Base-by-base conservation (phyloP, 192 early-diverging fungal species). In the Paraglomus brasilianum region DNA sequence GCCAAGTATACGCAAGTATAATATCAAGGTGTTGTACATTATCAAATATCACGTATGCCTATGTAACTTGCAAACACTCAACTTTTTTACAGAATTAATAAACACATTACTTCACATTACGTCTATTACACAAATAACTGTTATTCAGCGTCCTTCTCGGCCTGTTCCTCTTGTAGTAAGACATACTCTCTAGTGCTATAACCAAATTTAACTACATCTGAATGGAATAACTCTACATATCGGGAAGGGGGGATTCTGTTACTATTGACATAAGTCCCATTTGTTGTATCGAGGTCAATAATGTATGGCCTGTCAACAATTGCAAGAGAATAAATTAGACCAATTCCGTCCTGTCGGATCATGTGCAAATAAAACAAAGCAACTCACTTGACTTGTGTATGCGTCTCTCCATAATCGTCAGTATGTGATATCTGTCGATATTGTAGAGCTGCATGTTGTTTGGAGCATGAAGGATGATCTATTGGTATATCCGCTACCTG, bases 391-490 rank as follows among this genome's bases (percentile, higher is more conserved):
- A 86, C 81, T 5, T 67, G 67, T 21, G 77, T 72, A 1, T 66
- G 74, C 1, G 74, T 38, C 36, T 86, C 75, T 1, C 85, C 83
- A 39, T 74, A 17, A 4, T 78, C 59, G 53, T 88, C 76, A 0
- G 69, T 85, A 9, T 83, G 75, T 11, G 72, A 78, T 5, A 90
- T 74, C 52, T 85, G 88, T 50, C 94, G 86, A 75, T 83, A 96
- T 74, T 98, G 96, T 39, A 98, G 72, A 1, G 91, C 96, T 3
- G 95, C 93, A 71, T 98, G 96, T 76, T 98, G 96, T 65, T 89
- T 91, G 5, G 93, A 95, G 72, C 92, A 94, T 5, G 93, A 95
- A 14, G 93, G 95, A 66, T 98, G 96, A 78, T 98, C 96, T 5
- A 92, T 85, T 1, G 96, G 95, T 41, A 98, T 88, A 80, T 98